Evolutionary conservation across 106 monocot genomes (phyloP), one percentile per base, ranked within the genome.

Genomic region (Vanilla planifolia): DNA sequence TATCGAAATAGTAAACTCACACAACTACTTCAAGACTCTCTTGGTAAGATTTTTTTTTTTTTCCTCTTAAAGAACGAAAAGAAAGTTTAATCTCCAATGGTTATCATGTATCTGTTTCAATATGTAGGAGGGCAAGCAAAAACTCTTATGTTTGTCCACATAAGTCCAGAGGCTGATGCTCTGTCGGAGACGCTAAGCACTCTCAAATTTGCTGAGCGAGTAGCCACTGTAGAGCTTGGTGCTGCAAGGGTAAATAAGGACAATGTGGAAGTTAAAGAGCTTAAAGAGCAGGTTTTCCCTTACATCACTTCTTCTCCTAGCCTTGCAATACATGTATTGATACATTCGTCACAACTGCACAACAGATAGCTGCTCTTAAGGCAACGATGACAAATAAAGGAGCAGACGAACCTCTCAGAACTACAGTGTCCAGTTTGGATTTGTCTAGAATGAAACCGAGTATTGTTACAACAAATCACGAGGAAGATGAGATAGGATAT

Each of bases 1-100:
- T 99, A 99, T 35, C 80, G 98, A 34, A 99, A 99, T 22, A 99
- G 92, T 57, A 99, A 92, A 73, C 85, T 99, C 32, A 99, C 98
- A 59, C 98, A 99, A 34, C 51, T 99, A 32, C 76, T 99, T 33
- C 98, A 99, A 69, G 98, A 92, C 35, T 99, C 98, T 52, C 92
- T 99, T 55, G 98, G 98, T 92, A 77, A 74, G 60, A 57, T 22
- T 59, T 10, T 53, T 53, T 23, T 7, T 4, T 26, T 53, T 6
- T 53, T 25, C 52, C 8, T 26, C 0, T 22, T 37, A 59, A 20
- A 5, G 28, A 8, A 16, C 43, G 16, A 26, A 43, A 43, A 28
- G 1, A 57, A 57, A 25, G 15, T 61, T 61, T 43, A 5, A 43
- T 43, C n/a, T 61, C 20, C 1, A 37, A 28, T 36, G 8, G 23